These are phyloP conservation scores for Yarrowia deformans DNA, from an alignment of 805 yeast species.

Conservation along the genomic window DNA sequence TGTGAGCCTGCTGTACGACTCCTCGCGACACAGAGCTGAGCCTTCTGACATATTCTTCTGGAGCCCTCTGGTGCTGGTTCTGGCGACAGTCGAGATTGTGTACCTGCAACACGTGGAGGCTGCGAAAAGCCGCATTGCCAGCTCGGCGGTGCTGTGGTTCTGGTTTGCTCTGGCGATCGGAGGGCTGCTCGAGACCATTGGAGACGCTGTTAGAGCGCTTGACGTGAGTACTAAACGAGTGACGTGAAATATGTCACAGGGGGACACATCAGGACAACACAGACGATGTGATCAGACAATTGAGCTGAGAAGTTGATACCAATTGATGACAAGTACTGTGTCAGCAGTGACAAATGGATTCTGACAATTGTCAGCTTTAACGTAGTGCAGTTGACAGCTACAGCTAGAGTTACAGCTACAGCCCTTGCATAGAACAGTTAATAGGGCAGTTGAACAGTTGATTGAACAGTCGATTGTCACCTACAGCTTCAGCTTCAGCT, in stretches of 20 bases:
- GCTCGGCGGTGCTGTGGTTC: conserved; percentile 16
- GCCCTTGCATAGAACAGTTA: too few relatives aligned
- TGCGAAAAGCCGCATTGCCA: conserved; percentile 28
- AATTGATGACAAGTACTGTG: too few relatives aligned
- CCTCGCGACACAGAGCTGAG: conserved; percentile 41
- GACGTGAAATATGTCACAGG: too few relatives aligned
- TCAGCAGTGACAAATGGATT: too few relatives aligned
- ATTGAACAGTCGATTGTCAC: too few relatives aligned
- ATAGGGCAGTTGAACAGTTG: too few relatives aligned
- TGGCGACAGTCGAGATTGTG: not conserved
- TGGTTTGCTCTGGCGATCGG: conserved; percentile 38
- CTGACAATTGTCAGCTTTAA: too few relatives aligned
- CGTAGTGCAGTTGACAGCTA: too few relatives aligned
- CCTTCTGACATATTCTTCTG: conserved; percentile 29
- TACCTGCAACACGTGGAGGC: conserved; percentile 17
- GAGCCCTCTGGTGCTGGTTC: conserved; percentile 41
- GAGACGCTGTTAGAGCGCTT: conserved; percentile 2
- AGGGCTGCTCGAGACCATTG: conserved; percentile 22
- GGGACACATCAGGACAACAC: too few relatives aligned
- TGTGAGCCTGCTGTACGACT: not conserved
- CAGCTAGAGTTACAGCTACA: too few relatives aligned
- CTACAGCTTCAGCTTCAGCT: too few relatives aligned
- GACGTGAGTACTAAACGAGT: conserved; percentile 4
- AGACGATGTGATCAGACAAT: not conserved
- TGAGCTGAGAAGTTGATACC: too few relatives aligned